Percentiles rank a stretch among this genome's conserved stretches.
These are phyloP conservation scores for Physcomitrellopsis africana DNA, from an alignment of 225 moss, liverwort and hornwort species.

Conservation along the genomic window DNA sequence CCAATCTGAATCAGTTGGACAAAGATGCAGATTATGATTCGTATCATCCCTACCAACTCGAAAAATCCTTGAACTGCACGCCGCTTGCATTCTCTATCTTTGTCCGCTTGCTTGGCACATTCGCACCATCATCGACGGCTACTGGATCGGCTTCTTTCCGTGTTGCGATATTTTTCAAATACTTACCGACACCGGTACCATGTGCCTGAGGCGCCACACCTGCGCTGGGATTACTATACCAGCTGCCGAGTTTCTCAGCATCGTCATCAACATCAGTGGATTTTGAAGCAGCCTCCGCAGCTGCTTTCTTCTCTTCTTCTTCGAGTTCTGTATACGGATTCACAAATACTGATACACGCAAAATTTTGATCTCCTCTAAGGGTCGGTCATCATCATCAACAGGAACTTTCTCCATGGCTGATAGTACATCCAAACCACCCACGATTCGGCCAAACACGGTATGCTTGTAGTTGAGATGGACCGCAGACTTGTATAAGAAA, in stretches of 20 bases:
- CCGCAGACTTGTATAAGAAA: constrained; percentile 90
- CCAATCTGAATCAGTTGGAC: neutral
- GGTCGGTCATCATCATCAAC: constrained; percentile 95
- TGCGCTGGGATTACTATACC: constrained; percentile 68
- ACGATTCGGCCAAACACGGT: constrained; percentile 90
- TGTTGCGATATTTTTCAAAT: constrained; percentile 42
- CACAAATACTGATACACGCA: constrained; percentile 72
- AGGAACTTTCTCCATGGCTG: constrained; percentile 83
- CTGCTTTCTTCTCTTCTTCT: constrained; percentile 75
- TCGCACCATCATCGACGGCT: constrained; percentile 29
- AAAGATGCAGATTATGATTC: neutral
- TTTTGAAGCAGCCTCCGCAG: constrained; percentile 56
- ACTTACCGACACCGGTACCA: constrained; percentile 70
- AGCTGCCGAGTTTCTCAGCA: constrained; percentile 65
- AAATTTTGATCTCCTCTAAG: constrained; percentile 80
- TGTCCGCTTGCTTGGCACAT: constrained; percentile 47
- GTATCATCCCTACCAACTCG: constrained; percentile 47
- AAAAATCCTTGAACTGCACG: constrained; percentile 70
- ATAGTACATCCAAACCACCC: constrained; percentile 83
- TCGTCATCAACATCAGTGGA: constrained; percentile 52
- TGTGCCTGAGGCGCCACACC: constrained; percentile 55
- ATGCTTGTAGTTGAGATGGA: constrained; percentile 96
- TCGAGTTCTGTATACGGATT: constrained; percentile 92
- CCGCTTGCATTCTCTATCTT: constrained; percentile 41
- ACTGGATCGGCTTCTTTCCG: constrained; percentile 38